phyloP scores from a whole-genome alignment of 177 flowering plant species.

The Vitis hybrid region DNA sequence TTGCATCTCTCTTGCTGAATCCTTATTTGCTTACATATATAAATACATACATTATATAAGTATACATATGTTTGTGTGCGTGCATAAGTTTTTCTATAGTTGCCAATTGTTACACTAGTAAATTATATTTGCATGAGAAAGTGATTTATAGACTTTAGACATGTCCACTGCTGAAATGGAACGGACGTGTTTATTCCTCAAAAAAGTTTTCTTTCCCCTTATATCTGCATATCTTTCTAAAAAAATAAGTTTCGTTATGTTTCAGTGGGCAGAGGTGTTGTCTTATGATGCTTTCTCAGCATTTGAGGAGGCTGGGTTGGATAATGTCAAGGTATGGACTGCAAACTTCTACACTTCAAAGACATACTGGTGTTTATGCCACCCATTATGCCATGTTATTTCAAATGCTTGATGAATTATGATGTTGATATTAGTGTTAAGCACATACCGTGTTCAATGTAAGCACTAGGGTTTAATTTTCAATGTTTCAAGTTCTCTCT shows the following conservation, averaged over 20 bases:
- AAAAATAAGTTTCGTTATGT: conserved; percentile 13
- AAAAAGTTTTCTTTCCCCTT: not conserved
- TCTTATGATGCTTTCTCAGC: conserved; percentile 99
- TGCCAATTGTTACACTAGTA: not conserved
- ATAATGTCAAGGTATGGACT: conserved; percentile 58
- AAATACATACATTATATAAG: not conserved
- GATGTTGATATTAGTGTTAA: too few species aligned
- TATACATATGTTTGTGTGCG: too few species aligned
- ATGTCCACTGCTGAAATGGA: not conserved
- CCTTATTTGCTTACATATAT: not conserved
- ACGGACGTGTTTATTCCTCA: not conserved
- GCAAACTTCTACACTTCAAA: too few species aligned
- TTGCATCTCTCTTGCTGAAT: not conserved
- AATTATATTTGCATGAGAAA: not conserved
- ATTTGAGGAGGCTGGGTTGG: conserved; percentile 94
- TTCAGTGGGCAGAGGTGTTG: conserved; percentile 98
- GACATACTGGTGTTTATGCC: too few species aligned
- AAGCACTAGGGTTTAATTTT: too few species aligned
- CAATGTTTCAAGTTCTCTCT: too few species aligned
- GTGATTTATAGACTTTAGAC: not conserved
- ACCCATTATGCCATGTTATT: too few species aligned
- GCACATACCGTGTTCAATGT: too few species aligned
- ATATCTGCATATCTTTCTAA: not conserved
- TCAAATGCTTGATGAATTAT: too few species aligned
- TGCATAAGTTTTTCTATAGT: not conserved